Conservation (phyloP, 352 stramenopile genomes). For the Phytophthora idaei region DNA sequence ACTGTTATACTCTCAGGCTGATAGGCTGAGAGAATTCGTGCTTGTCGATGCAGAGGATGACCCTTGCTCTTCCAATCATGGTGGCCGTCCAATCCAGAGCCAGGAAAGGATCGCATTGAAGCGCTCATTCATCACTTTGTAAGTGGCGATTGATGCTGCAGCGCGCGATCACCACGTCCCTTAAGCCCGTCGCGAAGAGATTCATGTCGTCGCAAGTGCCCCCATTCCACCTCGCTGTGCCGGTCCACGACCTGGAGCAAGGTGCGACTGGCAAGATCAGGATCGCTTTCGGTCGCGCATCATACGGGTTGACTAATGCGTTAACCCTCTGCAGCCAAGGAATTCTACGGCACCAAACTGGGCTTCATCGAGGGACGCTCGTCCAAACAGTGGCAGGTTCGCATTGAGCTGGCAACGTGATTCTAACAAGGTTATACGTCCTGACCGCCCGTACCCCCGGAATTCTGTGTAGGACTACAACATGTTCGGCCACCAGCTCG, state of each 20-base stretch:
- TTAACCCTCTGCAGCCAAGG: conserved; percentile 62
- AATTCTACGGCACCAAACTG: conserved; percentile 93
- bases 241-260: conserved; percentile 93
- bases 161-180: conserved; percentile 18
- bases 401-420: neutral
- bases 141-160: conserved; percentile 32
- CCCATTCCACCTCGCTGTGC: conserved; percentile 93
- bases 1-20: no score
- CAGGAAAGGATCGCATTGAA: conserved; percentile 7
- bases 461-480: conserved; percentile 76
- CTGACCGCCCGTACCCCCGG: neutral
- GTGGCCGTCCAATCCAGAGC: conserved; percentile 17
- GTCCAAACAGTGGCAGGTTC: conserved; percentile 93
- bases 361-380: conserved; percentile 92
- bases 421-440: neutral
- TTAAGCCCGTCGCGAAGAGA: conserved; percentile 25
- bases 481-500: conserved; percentile 88
- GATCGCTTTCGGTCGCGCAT: neutral
- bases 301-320: neutral
- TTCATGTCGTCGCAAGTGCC: conserved; percentile 47
- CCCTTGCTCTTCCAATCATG: conserved; percentile 27
- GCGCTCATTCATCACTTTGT: conserved; percentile 12
- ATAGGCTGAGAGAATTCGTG: no score
- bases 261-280: conserved; percentile 35
- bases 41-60: neutral